Evolutionary conservation across 495 filamentous ascomycete genomes (phyloP), one percentile per base, ranked within the genome.

Genomic region (Bacidia rubella): DNA sequence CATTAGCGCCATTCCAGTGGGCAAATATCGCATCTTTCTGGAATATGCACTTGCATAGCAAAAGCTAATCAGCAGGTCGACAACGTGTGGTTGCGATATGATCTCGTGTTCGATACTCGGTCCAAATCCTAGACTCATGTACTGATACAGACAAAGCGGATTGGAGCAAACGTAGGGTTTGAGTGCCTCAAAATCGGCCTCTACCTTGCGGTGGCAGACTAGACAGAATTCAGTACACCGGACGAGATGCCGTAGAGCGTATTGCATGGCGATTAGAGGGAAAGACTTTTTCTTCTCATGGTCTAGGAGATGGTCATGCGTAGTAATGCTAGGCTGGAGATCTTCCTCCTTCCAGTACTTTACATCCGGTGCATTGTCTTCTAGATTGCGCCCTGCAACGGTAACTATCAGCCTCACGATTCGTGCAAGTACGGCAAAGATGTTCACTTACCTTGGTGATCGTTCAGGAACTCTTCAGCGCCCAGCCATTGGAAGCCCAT

Each of bases 81-180:
- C 85, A 1, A 95, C 90, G 38, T 81, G 75, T 9, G 89, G 87
- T 56, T 92, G 83, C 15, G 79, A 75, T 25, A 82, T 54, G 26
- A 97, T 85, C 60, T 95, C 88, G 61, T 87, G 77, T 61, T 95
- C 89, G 51, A 95, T 77, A 60, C 79, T 86, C 1, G 87, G 82
- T 0, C 90, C 90, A 63, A 95, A 81, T 0, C 87, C 88, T 23
- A 92, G 72, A n/a, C 75, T 74, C 78, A 95, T 85, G 68, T 93
- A 95, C 60, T 97, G 90, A 57, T 87, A 92, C 1, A 95, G 68
- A 61, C 90, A 97, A 7, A 97, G 72, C 2, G 74, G 76, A 19
- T 79, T 77, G 24, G 77, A 80, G 71, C 90, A 97, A 19, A 95
- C 87, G 59, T 92, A 95, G 0, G 90, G 90, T 54, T 88, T 90